Evolutionary conservation across 441 rosid genomes (phyloP), one percentile per base, ranked within the genome.

Genomic region (Biscutella laevigata): DNA sequence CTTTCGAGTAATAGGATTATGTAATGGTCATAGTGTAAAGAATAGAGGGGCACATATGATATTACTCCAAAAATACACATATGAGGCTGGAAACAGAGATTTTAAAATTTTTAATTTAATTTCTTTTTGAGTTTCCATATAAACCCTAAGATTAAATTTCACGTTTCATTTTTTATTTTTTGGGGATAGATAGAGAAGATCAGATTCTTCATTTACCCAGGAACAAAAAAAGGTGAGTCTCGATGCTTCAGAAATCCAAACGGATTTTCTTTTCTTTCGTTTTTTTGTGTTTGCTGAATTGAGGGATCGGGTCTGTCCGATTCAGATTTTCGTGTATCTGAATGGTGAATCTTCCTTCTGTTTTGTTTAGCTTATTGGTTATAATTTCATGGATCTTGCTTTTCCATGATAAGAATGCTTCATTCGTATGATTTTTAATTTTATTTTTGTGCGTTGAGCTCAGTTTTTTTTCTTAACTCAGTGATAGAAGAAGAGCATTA

Each of bases 131-230:
- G 37, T 30, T 64, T 25, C 36, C 27, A 55, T 63, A 56, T 64
- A 64, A 64, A 64, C 68, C 68, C 68, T 64, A 64, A n/a, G 27
- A 64, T 64, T 64, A 64, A 64, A 55, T 64, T 64, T 64, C 57
- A 39, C 56, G 56, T 63, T 63, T 55, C 50, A 46, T 64, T 55
- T 64, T 55, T 30, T n/a, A n/a, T n/a, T n/a, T n/a, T n/a, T n/a
- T n/a, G n/a, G 61, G 49, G 44, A 46, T 55, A 56, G 57, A 55
- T 55, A 47, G 62, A 55, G 37, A 54, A n/a, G 68, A 63, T 54
- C 68, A 56, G 68, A 55, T 55, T 55, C 62, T 56, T 64, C 68
- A 21, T 64, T 47, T 53, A 43, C 57, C 29, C 47, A 55, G 44
- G 50, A 55, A 38, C 25, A 22, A 14, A 44, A 55, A 37, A n/a